Evolutionary conservation across 1,284 basidiomycete species (phyloP).

Genomic region (Cutaneotrichosporon cutaneum): DNA sequence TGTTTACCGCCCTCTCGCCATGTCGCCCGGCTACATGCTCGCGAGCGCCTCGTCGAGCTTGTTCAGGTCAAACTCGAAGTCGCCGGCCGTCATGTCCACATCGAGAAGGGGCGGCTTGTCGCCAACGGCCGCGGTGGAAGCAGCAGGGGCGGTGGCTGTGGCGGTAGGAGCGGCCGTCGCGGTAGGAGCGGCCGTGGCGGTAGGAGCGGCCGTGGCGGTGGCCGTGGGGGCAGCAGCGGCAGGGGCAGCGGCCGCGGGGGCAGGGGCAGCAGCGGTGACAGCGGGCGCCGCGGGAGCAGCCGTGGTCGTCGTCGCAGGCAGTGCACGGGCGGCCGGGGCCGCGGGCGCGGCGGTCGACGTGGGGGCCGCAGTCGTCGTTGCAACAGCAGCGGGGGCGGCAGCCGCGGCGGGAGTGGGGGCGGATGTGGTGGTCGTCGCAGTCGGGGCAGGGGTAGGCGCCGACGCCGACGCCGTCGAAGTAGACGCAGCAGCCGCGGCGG

Average conservation of each 20-base stretch:
- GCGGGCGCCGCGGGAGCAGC: neutral
- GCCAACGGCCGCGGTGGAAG: neutral
- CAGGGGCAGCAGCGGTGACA: neutral
- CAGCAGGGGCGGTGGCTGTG: neutral
- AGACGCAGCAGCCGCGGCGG: neutral
- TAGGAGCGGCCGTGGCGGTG: neutral
- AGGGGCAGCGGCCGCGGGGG: neutral
- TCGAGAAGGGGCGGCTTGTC: constrained; percentile 1
- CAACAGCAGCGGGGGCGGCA: neutral
- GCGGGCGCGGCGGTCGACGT: neutral
- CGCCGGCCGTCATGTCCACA: constrained; percentile 4
- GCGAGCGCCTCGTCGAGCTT: constrained; percentile 8
- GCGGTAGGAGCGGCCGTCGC: neutral
- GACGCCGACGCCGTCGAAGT: neutral
- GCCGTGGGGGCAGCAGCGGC: neutral
- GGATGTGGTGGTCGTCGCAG: neutral
- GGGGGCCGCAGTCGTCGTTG: neutral
- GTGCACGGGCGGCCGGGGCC: neutral
- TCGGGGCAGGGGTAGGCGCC: neutral
- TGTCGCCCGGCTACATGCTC: neutral
- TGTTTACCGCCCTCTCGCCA: neutral
- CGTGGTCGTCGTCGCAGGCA: neutral
- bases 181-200: neutral
- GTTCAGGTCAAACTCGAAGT: constrained; percentile 6
- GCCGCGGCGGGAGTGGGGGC: neutral